A percentile compares a stretch with the other conserved stretches of the same genome.
phyloP scores from a whole-genome alignment of 139 green algal species.

The Coelastrella sp. region DNA sequence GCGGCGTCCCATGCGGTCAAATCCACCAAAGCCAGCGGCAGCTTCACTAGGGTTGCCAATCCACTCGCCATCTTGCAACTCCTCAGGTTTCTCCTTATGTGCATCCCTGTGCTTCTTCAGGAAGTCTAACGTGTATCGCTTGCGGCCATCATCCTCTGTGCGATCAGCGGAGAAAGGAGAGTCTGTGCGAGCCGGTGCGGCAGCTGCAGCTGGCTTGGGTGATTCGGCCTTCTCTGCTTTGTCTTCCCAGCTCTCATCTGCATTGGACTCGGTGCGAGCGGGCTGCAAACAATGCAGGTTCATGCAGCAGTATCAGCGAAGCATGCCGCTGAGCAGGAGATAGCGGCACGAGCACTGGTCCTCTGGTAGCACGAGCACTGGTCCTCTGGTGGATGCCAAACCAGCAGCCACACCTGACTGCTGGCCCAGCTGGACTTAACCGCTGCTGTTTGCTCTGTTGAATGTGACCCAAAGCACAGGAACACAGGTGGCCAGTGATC shows the following conservation, averaged over 20 bases:
- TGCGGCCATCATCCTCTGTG: slow-evolving; percentile 30
- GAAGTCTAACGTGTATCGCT: slow-evolving; percentile 43
- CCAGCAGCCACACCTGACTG: too few species aligned
- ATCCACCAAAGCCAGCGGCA: background rate
- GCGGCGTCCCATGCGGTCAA: slow-evolving; percentile 12
- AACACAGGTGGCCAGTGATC: too few species aligned
- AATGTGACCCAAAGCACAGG: too few species aligned
- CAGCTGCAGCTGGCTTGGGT: background rate
- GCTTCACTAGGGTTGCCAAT: slow-evolving; percentile 21
- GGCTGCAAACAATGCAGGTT: slow-evolving; percentile 2
- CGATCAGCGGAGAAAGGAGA: background rate
- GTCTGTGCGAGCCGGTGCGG: background rate
- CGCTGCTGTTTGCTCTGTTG: too few species aligned
- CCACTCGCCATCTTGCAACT: slow-evolving; percentile 21
- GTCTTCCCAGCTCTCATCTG: slow-evolving; percentile 40
- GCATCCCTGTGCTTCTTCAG: slow-evolving; percentile 28
- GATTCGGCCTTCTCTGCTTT: slow-evolving; percentile 29
- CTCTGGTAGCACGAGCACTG: too few species aligned
- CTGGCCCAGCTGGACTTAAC: too few species aligned
- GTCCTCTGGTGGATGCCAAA: too few species aligned
- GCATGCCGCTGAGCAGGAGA: background rate
- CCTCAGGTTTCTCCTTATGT: background rate
- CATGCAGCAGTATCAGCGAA: background rate
- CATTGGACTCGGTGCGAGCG: slow-evolving; percentile 3
- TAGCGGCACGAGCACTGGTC: too few species aligned